These are phyloP conservation scores for Collybia nuda DNA, from an alignment of 768 basidiomycete genomes.

Conservation along the genomic window DNA sequence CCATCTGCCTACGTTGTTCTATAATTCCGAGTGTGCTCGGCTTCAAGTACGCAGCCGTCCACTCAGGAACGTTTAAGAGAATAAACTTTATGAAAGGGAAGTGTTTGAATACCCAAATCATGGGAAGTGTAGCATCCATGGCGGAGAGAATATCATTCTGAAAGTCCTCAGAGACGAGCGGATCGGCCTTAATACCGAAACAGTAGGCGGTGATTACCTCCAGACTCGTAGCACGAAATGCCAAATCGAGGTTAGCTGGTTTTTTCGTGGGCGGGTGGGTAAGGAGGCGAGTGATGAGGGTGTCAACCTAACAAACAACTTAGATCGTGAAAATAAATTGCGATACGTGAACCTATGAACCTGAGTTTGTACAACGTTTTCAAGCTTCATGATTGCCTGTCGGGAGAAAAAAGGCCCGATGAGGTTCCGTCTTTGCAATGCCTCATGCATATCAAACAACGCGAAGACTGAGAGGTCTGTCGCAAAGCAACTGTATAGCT, in stretches of 20 bases:
- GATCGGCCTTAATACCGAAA: slow-evolving; percentile 26
- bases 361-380: slow-evolving; percentile 32
- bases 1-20: slow-evolving; percentile 31
- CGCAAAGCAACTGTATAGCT: slow-evolving; percentile 36
- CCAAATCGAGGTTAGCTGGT: slow-evolving; percentile 34
- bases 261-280: slow-evolving; percentile 17
- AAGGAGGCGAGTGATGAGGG: slow-evolving; percentile 25
- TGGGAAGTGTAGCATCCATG: slow-evolving; percentile 34
- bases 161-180: slow-evolving; percentile 32
- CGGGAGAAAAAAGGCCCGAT: slow-evolving; percentile 41
- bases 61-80: slow-evolving; percentile 30
- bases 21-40: slow-evolving; percentile 34
- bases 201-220: slow-evolving; percentile 42
- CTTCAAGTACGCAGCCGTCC: slow-evolving; percentile 29
- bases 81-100: slow-evolving; percentile 30
- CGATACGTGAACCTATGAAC: slow-evolving; percentile 13
- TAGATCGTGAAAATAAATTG: no score
- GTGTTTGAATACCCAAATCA: slow-evolving; percentile 38
- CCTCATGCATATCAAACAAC: slow-evolving; percentile 31
- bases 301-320: slow-evolving; percentile 26
- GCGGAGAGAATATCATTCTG: slow-evolving; percentile 29
- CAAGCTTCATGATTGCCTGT: slow-evolving; percentile 35
- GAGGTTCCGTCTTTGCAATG: slow-evolving; percentile 29
- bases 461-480: slow-evolving; percentile 36
- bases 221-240: slow-evolving; percentile 34